phyloP scores from a whole-genome alignment of 345 rosid species.

The Geranium brycei region DNA sequence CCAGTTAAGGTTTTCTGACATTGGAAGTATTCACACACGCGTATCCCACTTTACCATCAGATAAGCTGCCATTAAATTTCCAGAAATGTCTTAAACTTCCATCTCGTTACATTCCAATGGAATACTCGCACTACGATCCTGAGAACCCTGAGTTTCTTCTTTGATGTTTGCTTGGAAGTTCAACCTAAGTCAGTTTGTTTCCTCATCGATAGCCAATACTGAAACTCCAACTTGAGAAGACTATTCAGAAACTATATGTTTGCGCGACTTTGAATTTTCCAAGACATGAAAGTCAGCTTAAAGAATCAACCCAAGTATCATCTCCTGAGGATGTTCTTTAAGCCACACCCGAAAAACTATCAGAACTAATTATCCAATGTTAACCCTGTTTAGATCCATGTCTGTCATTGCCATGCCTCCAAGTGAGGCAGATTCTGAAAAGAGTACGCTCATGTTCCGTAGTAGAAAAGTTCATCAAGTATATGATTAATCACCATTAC shows the following conservation, averaged over 20 bases:
- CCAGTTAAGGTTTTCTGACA: background rate
- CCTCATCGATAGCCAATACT: conserved; percentile 3
- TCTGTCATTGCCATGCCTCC: background rate
- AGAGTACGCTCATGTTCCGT: background rate
- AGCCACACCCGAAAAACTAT: background rate
- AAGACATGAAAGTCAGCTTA: background rate
- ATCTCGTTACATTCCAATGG: background rate
- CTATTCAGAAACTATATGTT: conserved; percentile 1
- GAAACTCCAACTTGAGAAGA: background rate
- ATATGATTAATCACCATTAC: too few species aligned
- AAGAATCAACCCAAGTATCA: background rate
- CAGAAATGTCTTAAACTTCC: background rate
- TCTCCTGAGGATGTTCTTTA: background rate
- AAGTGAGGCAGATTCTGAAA: background rate
- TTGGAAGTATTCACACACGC: background rate
- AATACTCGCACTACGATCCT: background rate
- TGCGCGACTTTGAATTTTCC: background rate
- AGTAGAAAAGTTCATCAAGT: background rate
- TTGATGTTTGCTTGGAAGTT: background rate
- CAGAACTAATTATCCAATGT: too few species aligned
- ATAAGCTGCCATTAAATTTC: background rate
- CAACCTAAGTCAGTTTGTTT: conserved; percentile 1
- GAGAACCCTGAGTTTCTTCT: background rate
- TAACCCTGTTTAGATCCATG: background rate
- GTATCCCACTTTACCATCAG: background rate